These are phyloP conservation scores for Phoma sp. DNA, from an alignment of 2,329 filamentous ascomycete genomes.

Conservation along the genomic window DNA sequence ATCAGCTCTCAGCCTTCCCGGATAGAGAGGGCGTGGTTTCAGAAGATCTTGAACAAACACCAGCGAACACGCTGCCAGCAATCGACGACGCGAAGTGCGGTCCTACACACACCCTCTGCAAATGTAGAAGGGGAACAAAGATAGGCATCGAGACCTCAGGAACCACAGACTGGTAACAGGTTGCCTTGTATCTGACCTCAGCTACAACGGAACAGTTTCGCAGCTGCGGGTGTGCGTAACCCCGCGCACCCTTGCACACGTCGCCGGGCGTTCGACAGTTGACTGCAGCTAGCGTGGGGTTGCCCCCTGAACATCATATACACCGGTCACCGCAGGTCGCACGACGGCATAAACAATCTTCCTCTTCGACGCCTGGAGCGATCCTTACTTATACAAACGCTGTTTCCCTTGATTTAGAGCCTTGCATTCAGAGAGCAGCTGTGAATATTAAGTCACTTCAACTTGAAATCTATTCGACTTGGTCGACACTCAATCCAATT, in stretches of 20 bases:
- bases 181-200: conserved; percentile 21
- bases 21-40: conserved; percentile 31
- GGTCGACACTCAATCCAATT: background rate
- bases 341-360: conserved; percentile 30
- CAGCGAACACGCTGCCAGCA: background rate
- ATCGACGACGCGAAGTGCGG: background rate
- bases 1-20: conserved; percentile 17
- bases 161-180: conserved; percentile 14
- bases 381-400: conserved; percentile 25
- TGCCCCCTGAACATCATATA: conserved; percentile 32
- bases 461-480: background rate
- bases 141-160: conserved; percentile 12
- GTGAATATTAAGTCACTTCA: background rate
- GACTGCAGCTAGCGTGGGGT: conserved; percentile 22
- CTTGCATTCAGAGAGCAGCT: conserved; percentile 3
- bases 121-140: conserved; percentile 9
- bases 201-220: conserved; percentile 19
- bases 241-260: conserved; percentile 27
- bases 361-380: conserved; percentile 24
- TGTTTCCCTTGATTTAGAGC: conserved; percentile 22
- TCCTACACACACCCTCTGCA: background rate
- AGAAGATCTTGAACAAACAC: conserved; percentile 8
- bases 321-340: conserved; percentile 24
- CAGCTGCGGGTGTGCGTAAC: conserved; percentile 25
- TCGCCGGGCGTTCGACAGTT: conserved; percentile 13